phyloP scores from a whole-genome alignment of 371 early-diverging fungal genomes.

The Apophysomyces ossiformis region DNA sequence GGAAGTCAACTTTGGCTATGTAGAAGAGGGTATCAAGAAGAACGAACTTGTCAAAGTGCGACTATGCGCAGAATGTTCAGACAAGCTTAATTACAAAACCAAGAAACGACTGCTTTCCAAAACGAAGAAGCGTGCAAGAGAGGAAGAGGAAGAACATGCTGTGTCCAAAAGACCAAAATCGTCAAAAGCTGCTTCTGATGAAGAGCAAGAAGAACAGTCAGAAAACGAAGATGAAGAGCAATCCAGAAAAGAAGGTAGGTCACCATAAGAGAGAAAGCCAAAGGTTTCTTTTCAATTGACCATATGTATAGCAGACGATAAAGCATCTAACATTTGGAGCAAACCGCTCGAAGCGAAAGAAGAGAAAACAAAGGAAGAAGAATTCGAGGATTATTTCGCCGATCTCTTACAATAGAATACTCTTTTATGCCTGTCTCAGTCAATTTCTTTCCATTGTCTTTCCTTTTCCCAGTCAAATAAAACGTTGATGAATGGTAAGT shows the following conservation, averaged over 20 bases:
- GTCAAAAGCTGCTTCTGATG: constrained; percentile 4
- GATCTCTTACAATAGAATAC: constrained; percentile 43
- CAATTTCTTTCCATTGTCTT: constrained; percentile 27
- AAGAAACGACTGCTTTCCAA: constrained; percentile 30
- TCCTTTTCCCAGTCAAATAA: background rate
- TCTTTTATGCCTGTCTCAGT: constrained; percentile 13
- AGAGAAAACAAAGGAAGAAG: constrained; percentile 52
- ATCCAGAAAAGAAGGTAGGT: background rate
- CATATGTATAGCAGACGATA: background rate
- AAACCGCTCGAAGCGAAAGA: constrained; percentile 32
- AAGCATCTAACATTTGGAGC: constrained; percentile 43
- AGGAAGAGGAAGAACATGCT: constrained; percentile 16
- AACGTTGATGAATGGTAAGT: background rate
- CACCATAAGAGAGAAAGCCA: constrained; percentile 6
- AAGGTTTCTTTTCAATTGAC: too few species aligned
- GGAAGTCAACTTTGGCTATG: constrained; percentile 88
- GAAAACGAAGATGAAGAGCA: background rate
- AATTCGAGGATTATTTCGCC: constrained; percentile 53
- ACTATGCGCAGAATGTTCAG: constrained; percentile 72
- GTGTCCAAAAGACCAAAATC: constrained; percentile 11
- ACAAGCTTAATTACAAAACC: constrained; percentile 45
- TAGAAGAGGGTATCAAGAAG: constrained; percentile 71
- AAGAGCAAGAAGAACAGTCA: constrained; percentile 15
- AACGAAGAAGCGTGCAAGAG: background rate
- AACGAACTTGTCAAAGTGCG: constrained; percentile 85